Conservation (phyloP, 2,329 filamentous ascomycete genomes). For the Pleomassaria siparia region DNA sequence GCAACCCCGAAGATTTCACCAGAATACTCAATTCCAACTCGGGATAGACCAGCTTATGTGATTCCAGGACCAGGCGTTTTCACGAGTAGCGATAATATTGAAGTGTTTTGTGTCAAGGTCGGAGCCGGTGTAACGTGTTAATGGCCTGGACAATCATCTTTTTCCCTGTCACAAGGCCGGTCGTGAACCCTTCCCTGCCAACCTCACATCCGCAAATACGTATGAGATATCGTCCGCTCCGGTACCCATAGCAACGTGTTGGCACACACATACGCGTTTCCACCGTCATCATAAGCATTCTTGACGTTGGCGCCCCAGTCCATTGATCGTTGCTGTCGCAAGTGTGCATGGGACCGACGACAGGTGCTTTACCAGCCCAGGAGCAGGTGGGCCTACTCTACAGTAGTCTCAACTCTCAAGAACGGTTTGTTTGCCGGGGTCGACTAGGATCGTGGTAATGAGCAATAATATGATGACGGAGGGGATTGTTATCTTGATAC, state of each 20-base stretch:
- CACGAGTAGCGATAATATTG: neutral
- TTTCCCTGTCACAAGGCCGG: constrained; percentile 55
- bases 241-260: constrained; percentile 62
- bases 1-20: too few relatives aligned
- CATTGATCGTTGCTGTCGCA: constrained; percentile 56
- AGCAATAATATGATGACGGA: neutral
- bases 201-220: constrained; percentile 61
- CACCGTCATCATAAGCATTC: constrained; percentile 56
- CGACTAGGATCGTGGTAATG: neutral
- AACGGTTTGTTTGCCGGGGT: constrained; percentile 1
- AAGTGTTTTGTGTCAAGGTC: constrained; percentile 3
- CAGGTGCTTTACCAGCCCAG: constrained; percentile 2
- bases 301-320: constrained; percentile 49
- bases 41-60: too few relatives aligned
- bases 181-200: constrained; percentile 55
- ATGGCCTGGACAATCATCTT: constrained; percentile 44
- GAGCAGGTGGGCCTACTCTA: constrained; percentile 2
- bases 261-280: constrained; percentile 54
- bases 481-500: neutral
- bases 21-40: too few relatives aligned
- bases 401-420: constrained; percentile 4
- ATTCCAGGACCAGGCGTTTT: too few relatives aligned
- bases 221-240: constrained; percentile 58
- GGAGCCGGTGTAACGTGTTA: constrained; percentile 1
- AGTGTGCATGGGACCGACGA: constrained; percentile 45